A percentile compares a stretch with the other conserved stretches of the same genome.
Conservation (phyloP, 2,329 filamentous ascomycete genomes). For the Pseudocercospora macadamiae region DNA sequence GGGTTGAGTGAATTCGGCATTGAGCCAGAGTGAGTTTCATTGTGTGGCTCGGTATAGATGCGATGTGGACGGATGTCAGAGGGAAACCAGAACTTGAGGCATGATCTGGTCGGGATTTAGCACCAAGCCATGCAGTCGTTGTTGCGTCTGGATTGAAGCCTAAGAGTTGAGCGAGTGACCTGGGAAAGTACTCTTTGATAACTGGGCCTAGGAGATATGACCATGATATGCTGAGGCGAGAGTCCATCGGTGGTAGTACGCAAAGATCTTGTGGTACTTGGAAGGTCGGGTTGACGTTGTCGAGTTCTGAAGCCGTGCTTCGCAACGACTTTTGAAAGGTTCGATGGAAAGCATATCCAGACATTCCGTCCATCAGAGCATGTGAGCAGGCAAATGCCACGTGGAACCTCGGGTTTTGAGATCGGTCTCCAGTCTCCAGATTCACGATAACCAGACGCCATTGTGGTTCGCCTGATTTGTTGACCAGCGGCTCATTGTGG, state of each 20-base stretch:
- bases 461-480: constrained; percentile 39
- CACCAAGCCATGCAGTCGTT: constrained; percentile 31
- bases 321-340: constrained; percentile 38
- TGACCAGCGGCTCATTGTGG: constrained; percentile 41
- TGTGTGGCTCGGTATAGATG: constrained; percentile 39
- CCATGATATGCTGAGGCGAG: constrained; percentile 49
- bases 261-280: constrained; percentile 6
- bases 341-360: constrained; percentile 48
- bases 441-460: constrained; percentile 49
- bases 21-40: constrained; percentile 35
- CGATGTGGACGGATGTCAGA: constrained; percentile 38
- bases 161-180: constrained; percentile 37
- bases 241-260: constrained; percentile 21
- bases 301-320: not conserved
- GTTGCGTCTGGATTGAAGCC: constrained; percentile 37
- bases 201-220: constrained; percentile 47
- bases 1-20: constrained; percentile 41
- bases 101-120: constrained; percentile 17
- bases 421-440: not conserved
- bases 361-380: constrained; percentile 48
- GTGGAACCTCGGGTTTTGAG: constrained; percentile 4
- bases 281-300: not conserved
- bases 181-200: constrained; percentile 43
- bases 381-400: constrained; percentile 50
- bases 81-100: constrained; percentile 11